Conservation (phyloP, 148 eudicot species). For the Nepenthes gracilis region DNA sequence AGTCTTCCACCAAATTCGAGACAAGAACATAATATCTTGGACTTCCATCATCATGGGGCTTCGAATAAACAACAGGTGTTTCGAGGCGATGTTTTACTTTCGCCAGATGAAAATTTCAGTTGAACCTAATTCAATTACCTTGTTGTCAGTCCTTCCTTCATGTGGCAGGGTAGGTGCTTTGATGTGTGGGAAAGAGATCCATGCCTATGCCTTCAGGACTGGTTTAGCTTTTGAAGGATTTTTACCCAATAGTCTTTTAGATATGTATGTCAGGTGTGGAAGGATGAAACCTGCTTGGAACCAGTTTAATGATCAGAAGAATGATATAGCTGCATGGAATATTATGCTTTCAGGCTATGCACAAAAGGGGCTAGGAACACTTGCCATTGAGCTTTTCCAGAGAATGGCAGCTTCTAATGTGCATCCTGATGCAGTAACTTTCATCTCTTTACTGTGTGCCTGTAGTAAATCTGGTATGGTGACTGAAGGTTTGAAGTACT, state of each 20-base stretch:
- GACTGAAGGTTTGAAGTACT: slow-evolving; percentile 58
- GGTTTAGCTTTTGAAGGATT: slow-evolving; percentile 49
- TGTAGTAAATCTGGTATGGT: slow-evolving; percentile 87
- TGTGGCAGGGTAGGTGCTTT: slow-evolving; percentile 77
- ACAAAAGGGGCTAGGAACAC: slow-evolving; percentile 40
- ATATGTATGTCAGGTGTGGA: slow-evolving; percentile 91
- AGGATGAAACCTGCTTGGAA: slow-evolving; percentile 53
- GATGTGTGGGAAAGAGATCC: slow-evolving; percentile 87
- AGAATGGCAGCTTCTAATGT: slow-evolving; percentile 42
- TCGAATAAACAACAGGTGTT: slow-evolving; percentile 49
- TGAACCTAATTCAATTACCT: slow-evolving; percentile 62
- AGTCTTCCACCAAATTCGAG: slow-evolving; percentile 56
- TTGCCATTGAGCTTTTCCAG: slow-evolving; percentile 45
- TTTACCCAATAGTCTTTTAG: slow-evolving; percentile 69
- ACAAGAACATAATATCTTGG: slow-evolving; percentile 76
- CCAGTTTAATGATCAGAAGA: slow-evolving; percentile 36
- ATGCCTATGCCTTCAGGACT: slow-evolving; percentile 65
- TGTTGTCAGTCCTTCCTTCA: slow-evolving; percentile 67
- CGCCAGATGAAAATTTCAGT: slow-evolving; percentile 53
- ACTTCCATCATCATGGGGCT: slow-evolving; percentile 78
- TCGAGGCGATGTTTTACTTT: slow-evolving; percentile 72
- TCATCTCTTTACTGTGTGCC: slow-evolving; percentile 60
- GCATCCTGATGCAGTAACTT: slow-evolving; percentile 63
- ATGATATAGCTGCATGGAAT: slow-evolving; percentile 78
- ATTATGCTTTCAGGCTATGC: slow-evolving; percentile 73